Conservation (phyloP, 495 filamentous ascomycete genomes). For the Penicillium flavigenum region DNA sequence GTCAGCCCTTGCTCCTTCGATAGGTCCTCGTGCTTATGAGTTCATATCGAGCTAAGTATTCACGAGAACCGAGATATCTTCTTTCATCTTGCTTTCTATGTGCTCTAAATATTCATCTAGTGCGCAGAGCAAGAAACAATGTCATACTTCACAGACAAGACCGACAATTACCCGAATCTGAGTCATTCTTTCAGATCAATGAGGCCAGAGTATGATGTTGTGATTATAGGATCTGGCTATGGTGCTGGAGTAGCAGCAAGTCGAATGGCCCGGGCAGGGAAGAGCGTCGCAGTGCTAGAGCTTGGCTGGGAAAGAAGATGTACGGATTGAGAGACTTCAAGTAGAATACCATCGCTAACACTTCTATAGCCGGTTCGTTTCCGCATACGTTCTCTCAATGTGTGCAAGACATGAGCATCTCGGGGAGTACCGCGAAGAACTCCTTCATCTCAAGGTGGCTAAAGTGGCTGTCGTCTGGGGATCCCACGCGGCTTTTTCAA, state of each 20-base stretch:
- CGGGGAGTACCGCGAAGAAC: slow-evolving; percentile 42
- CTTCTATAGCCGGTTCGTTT: slow-evolving; percentile 53
- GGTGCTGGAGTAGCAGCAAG: slow-evolving; percentile 66
- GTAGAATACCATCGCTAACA: background rate
- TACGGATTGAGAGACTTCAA: slow-evolving; percentile 16
- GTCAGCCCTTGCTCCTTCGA: no score
- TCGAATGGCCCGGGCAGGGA: slow-evolving; percentile 60
- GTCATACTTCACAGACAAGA: background rate
- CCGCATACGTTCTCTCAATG: slow-evolving; percentile 48
- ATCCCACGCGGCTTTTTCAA: slow-evolving; percentile 63
- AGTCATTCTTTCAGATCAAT: slow-evolving; percentile 58
- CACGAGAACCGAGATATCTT: no score
- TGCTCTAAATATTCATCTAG: background rate
- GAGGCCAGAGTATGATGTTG: slow-evolving; percentile 58
- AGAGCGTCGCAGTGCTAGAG: slow-evolving; percentile 63
- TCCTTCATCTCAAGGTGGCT: slow-evolving; percentile 12
- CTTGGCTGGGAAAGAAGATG: slow-evolving; percentile 62
- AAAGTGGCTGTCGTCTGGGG: slow-evolving; percentile 30
- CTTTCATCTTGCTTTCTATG: background rate
- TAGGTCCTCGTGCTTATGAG: no score
- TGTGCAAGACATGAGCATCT: slow-evolving; percentile 51
- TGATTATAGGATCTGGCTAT: slow-evolving; percentile 68
- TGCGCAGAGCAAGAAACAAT: background rate
- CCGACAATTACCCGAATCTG: slow-evolving; percentile 46
- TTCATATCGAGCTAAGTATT: no score